Evolutionary conservation across 2,329 filamentous ascomycete genomes (phyloP), one percentile per base, ranked within the genome.

Genomic region (Claviceps fusiformis): DNA sequence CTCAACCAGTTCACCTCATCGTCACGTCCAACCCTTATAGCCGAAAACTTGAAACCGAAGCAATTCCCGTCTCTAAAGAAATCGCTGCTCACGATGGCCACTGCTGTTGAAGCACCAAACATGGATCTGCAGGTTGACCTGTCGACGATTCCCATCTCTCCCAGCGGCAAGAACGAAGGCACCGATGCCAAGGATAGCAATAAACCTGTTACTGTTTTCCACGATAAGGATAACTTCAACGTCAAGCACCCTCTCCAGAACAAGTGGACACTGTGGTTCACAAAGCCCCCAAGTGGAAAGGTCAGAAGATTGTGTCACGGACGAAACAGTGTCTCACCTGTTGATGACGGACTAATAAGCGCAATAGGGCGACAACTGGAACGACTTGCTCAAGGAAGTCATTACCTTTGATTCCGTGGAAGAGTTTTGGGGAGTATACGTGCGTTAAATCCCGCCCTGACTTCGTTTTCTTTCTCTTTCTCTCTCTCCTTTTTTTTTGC

Each of bases 391-490:
- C 60, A 98, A 98, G 77, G 90, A 98, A 72, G 92, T 98, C 64
- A 96, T 98, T 67, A 96, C 89, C 56, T 97, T 98, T 67, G 89
- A 95, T 75, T 95, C 91, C 3, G 93, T 98, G 31, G 93, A 98
- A 75, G 95, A 98, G 72, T 98, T 98, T 74, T 98, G 93, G 93
- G 93, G 93, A 57, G 89, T 98, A 69, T 97, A 97, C 73, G 95
- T 98, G 80, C 70, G 91, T 78, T 4, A 15, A 19, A 9, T 6
- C 13, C 6, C 2, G 24, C 3, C 24, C 24, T 24, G 24, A 2
- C 24, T 24, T 24, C 3, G 24, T 24, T 24, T 24, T 24, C 24
- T 24, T 24, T 24, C 24, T 24, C 24, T 24, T 24, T 24, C 24
- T 24, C 24, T 24, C 24, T 24, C 7, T n/a, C 5, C 39, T 4